Evolutionary conservation across 352 stramenopile genomes (phyloP).

Genomic region (Globisporangium lucens): DNA sequence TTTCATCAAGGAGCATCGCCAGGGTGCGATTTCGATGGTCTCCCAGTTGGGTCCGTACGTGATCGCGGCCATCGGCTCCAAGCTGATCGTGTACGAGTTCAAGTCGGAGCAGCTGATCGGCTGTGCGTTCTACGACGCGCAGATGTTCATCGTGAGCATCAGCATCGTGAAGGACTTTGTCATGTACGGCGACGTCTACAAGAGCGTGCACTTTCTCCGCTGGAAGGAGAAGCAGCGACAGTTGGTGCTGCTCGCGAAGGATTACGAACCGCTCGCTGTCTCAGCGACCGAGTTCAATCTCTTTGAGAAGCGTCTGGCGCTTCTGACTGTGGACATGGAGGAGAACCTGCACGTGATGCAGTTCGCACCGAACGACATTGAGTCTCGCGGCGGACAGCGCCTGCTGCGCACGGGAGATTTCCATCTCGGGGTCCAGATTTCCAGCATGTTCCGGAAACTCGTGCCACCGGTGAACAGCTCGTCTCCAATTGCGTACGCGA

Average conservation of each 20-base stretch:
- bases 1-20: conserved; percentile 86
- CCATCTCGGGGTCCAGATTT: conserved; percentile 75
- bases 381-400: conserved; percentile 79
- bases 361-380: conserved; percentile 81
- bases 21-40: conserved; percentile 78
- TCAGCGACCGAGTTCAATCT: conserved; percentile 82
- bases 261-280: conserved; percentile 79
- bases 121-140: conserved; percentile 85
- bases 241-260: conserved; percentile 78
- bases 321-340: conserved; percentile 80
- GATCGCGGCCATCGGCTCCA: conserved; percentile 79
- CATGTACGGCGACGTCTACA: conserved; percentile 87
- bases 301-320: conserved; percentile 66
- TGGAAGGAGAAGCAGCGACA: conserved; percentile 85
- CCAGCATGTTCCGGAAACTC: conserved; percentile 79
- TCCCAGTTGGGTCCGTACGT: conserved; percentile 78
- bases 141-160: conserved; percentile 85
- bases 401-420: conserved; percentile 81
- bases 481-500: conserved; percentile 50
- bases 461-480: conserved; percentile 26
- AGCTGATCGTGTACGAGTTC: conserved; percentile 89
- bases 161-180: conserved; percentile 85
- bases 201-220: conserved; percentile 84
- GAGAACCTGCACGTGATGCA: conserved; percentile 87
- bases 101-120: conserved; percentile 86